Base-by-base conservation (phyloP, 495 filamentous ascomycete genomes). In the Peziza echinospora region DNA sequence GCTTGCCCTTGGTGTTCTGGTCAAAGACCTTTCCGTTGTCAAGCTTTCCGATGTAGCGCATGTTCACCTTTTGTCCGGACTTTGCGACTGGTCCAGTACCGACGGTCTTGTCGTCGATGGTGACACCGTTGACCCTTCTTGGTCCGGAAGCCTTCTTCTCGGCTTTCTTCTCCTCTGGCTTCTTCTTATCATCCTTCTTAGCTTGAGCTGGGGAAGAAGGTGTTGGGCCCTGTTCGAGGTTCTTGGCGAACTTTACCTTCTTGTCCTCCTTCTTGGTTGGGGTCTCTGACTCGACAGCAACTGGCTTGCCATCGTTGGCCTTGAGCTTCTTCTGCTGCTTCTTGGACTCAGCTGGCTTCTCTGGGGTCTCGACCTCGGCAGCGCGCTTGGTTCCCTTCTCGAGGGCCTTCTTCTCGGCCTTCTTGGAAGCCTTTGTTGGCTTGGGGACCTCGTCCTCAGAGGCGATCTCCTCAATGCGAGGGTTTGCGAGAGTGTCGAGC, bases 241-340 rank as follows among this genome's bases (percentile, higher is more conserved):
- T 82, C 71, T 94, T 91, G 52, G 89, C 89, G 62, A 99, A 99
- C 65, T 93, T 84, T 24, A 99, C 89, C 69, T 94, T 94, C 76
- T 96, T 97, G 25, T 63, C 63, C 67, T 81, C 22, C 26, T 57
- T 63, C 40, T 67, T 63, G 51, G 75, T 72, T 37, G 66, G 55
- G 6, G 62, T 53, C 37, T 68, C 68, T 8, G 66, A 63, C 49
- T 74, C 73, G 41, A 66, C 67, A 42, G 67, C 61, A 48, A 78
- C 71, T 41, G 87, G 76, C 51, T 92, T 77, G 41, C 87, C 87
- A 59, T 86, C 78, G 68, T 93, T 94, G 68, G 89, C 91, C 78
- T 96, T 96, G 19, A 92, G 71, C 72, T 94, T 99, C 76, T 99
- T 96, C 56, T 78, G 76, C 63, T 97, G 83, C 69, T 93, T 96